A percentile compares a stretch with the other conserved stretches of the same genome.
phyloP scores from a whole-genome alignment of 768 basidiomycete species.

The Coprinellus aureogranulatus region DNA sequence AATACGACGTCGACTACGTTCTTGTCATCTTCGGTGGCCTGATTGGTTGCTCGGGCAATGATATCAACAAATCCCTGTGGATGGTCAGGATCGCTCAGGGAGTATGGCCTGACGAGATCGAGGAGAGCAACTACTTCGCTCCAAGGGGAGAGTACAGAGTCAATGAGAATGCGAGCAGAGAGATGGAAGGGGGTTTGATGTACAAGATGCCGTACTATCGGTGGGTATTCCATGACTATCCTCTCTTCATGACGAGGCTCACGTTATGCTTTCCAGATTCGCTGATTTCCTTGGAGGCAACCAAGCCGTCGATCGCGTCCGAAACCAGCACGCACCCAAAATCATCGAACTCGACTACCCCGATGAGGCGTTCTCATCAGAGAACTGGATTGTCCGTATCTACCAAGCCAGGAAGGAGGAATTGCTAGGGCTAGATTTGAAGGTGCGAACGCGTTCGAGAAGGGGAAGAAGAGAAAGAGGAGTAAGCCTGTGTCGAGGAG shows the following conservation, averaged over 20 bases:
- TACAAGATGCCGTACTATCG: constrained; percentile 99
- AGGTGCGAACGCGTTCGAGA: constrained; percentile 79
- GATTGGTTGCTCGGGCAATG: constrained; percentile 95
- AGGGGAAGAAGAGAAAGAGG: constrained; percentile 88
- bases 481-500: constrained; percentile 66
- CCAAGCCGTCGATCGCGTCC: constrained; percentile 79
- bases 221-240: constrained; percentile 31
- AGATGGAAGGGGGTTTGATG: constrained; percentile 97
- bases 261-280: constrained; percentile 53
- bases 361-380: constrained; percentile 40
- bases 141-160: constrained; percentile 89
- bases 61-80: constrained; percentile 99
- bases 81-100: constrained; percentile 95
- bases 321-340: constrained; percentile 79
- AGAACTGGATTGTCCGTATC: constrained; percentile 60
- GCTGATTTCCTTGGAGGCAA: constrained; percentile 77
- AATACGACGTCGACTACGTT: constrained; percentile 97
- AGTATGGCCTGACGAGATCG: constrained; percentile 97
- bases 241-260: not conserved
- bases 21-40: constrained; percentile 97
- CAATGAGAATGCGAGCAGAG: constrained; percentile 75
- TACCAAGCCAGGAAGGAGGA: constrained; percentile 96
- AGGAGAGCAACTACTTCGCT: constrained; percentile 93
- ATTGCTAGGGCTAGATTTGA: constrained; percentile 82
- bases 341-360: constrained; percentile 82